Conservation (phyloP, 345 rosid species). For the Cardamine occulta region DNA sequence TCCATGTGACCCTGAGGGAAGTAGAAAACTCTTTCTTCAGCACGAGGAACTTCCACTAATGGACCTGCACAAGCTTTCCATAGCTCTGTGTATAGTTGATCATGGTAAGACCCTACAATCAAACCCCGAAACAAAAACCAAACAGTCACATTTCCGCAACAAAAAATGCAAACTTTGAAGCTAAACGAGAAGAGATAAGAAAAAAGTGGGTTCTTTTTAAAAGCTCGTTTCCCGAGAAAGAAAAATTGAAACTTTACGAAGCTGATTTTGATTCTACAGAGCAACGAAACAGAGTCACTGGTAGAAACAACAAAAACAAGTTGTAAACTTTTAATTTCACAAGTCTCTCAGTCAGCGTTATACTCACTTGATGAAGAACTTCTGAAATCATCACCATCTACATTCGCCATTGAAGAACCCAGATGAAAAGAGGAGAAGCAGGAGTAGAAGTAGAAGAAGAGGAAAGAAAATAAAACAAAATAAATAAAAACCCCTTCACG, state of each 20-base stretch:
- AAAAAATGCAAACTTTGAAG: constrained; percentile 25
- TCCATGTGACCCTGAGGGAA: constrained; percentile 85
- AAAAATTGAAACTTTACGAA: constrained; percentile 27
- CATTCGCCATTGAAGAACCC: constrained; percentile 53
- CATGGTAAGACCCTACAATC: constrained; percentile 41
- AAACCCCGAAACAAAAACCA: too few relatives aligned
- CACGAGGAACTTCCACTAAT: constrained; percentile 65
- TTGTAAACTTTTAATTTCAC: not conserved
- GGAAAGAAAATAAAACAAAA: not conserved
- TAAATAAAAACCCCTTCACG: constrained; percentile 20
- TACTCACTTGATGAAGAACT: constrained; percentile 52
- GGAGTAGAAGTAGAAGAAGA: not conserved
- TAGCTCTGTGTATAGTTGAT: constrained; percentile 61
- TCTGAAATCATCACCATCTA: constrained; percentile 43
- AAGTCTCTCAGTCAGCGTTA: not conserved
- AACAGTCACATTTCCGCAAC: constrained; percentile 15
- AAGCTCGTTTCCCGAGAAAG: constrained; percentile 14
- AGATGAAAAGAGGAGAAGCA: constrained; percentile 21
- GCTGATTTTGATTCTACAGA: constrained; percentile 19
- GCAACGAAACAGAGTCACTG: constrained; percentile 29
- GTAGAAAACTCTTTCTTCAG: constrained; percentile 65
- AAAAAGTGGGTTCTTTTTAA: not conserved
- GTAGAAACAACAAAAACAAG: not conserved
- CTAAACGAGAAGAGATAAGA: not conserved
- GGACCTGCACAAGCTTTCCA: constrained; percentile 91